phyloP scores from a whole-genome alignment of 2,329 filamentous ascomycete species.

The Fusarium tupiense region DNA sequence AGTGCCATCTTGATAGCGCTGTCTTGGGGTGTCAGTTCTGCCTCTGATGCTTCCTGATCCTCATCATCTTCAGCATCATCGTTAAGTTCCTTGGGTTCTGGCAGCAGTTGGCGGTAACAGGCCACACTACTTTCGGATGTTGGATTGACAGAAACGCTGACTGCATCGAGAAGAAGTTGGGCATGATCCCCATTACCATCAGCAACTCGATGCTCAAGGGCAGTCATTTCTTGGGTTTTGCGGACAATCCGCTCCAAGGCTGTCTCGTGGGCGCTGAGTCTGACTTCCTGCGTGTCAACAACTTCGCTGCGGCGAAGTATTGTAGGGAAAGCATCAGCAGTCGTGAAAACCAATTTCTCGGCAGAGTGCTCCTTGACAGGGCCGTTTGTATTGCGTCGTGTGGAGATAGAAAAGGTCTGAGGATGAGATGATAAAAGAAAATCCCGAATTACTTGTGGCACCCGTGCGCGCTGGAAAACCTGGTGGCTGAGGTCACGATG shows the following conservation, averaged over 20 bases:
- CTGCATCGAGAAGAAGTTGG: conserved; percentile 76
- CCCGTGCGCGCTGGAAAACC: conserved; percentile 87
- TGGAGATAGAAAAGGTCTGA: conserved; percentile 80
- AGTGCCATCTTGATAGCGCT: conserved; percentile 85
- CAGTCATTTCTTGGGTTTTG: conserved; percentile 86
- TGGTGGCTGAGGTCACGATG: conserved; percentile 85
- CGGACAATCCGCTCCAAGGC: conserved; percentile 89
- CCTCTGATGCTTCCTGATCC: conserved; percentile 55
- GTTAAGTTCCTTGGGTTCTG: conserved; percentile 57
- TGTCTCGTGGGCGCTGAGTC: conserved; percentile 81
- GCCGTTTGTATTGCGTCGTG: conserved; percentile 74
- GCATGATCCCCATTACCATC: conserved; percentile 78
- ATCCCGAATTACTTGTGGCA: conserved; percentile 85
- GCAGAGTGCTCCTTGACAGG: conserved; percentile 78
- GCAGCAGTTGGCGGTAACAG: conserved; percentile 79
- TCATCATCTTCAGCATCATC: conserved; percentile 53
- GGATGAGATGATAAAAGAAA: conserved; percentile 83
- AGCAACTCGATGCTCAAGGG: conserved; percentile 77
- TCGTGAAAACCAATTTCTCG: conserved; percentile 86
- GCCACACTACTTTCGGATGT: conserved; percentile 80
- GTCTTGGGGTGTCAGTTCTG: conserved; percentile 69
- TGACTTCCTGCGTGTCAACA: conserved; percentile 71
- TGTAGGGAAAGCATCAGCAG: conserved; percentile 88
- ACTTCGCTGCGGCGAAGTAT: conserved; percentile 91
- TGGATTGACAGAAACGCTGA: conserved; percentile 80